phyloP scores from a whole-genome alignment of 1,284 basidiomycete genomes.

The Inonotus hispidus region DNA sequence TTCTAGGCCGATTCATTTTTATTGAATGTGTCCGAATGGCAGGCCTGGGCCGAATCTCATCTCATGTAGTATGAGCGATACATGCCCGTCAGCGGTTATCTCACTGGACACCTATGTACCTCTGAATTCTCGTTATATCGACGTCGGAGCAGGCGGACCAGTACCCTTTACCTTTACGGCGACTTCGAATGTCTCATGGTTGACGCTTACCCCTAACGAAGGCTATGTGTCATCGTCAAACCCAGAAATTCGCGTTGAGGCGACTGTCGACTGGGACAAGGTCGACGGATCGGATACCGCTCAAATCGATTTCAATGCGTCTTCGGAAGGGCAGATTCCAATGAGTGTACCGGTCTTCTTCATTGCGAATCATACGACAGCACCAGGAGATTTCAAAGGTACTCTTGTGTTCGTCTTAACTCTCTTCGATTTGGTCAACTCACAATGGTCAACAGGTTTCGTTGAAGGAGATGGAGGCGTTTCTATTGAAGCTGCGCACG shows the following conservation, averaged over 20 bases:
- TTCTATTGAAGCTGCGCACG: constrained; percentile 60
- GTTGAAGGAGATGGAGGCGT: constrained; percentile 59
- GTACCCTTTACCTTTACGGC: constrained; percentile 51
- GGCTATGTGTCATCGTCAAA: constrained; percentile 43
- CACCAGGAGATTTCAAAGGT: constrained; percentile 11
- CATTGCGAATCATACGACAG: constrained; percentile 4
- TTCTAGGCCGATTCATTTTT: background rate
- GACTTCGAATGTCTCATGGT: constrained; percentile 47
- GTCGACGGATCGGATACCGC: constrained; percentile 26
- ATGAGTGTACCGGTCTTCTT: constrained; percentile 14
- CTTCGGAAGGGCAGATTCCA: constrained; percentile 3
- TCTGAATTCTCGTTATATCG: constrained; percentile 48
- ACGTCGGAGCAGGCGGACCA: constrained; percentile 58
- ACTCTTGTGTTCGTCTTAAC: background rate
- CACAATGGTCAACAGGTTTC: constrained; percentile 32
- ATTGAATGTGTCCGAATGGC: background rate
- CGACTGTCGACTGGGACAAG: constrained; percentile 56
- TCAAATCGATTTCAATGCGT: constrained; percentile 13
- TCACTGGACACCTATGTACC: constrained; percentile 52
- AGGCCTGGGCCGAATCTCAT: constrained; percentile 60
- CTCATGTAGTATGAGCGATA: constrained; percentile 46
- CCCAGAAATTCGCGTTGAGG: constrained; percentile 51
- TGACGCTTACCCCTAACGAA: constrained; percentile 39
- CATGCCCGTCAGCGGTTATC: constrained; percentile 46
- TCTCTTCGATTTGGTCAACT: background rate